phyloP scores from a whole-genome alignment of 2,329 filamentous ascomycete species.

The Achaetomium macrosporum region DNA sequence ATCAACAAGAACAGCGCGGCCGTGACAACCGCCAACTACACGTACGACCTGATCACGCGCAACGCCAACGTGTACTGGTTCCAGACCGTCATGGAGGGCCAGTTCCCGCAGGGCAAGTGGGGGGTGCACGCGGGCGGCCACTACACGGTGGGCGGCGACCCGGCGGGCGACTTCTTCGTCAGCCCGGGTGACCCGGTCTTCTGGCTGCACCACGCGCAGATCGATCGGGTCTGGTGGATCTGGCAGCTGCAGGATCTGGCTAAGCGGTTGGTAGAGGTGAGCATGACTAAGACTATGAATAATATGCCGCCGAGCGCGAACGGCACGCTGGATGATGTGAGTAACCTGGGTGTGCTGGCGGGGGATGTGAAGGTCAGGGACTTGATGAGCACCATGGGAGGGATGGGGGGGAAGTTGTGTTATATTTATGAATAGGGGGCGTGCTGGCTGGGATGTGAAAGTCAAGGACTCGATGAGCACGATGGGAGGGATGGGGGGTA shows the following conservation, averaged over 20 bases:
- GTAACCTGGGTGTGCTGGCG: slow-evolving; percentile 22
- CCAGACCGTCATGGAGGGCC: slow-evolving; percentile 25
- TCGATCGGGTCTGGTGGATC: slow-evolving; percentile 24
- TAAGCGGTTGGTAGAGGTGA: slow-evolving; percentile 21
- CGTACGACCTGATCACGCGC: slow-evolving; percentile 16
- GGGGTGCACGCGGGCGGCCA: slow-evolving; percentile 24
- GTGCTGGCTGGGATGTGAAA: slow-evolving; percentile 18
- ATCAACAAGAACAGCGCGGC: slow-evolving; percentile 20
- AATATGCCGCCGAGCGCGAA: slow-evolving; percentile 21
- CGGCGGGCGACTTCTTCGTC: slow-evolving; percentile 20
- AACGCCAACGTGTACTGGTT: slow-evolving; percentile 25
- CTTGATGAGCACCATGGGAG: slow-evolving; percentile 27
- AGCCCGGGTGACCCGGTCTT: slow-evolving; percentile 19
- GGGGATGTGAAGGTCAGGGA: slow-evolving; percentile 19
- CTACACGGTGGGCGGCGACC: slow-evolving; percentile 21
- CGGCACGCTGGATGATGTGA: slow-evolving; percentile 26
- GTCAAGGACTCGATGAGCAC: slow-evolving; percentile 22
- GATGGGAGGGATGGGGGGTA: slow-evolving; percentile 26
- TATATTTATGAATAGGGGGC: slow-evolving; percentile 22
- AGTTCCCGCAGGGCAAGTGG: slow-evolving; percentile 23
- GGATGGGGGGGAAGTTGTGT: slow-evolving; percentile 22
- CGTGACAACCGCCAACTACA: slow-evolving; percentile 20
- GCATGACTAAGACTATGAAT: slow-evolving; percentile 25
- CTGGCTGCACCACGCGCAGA: slow-evolving; percentile 20
- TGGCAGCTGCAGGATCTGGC: slow-evolving; percentile 22